Conservation (phyloP, 139 green algal species). For the Chlamydomonas schloesseri region DNA sequence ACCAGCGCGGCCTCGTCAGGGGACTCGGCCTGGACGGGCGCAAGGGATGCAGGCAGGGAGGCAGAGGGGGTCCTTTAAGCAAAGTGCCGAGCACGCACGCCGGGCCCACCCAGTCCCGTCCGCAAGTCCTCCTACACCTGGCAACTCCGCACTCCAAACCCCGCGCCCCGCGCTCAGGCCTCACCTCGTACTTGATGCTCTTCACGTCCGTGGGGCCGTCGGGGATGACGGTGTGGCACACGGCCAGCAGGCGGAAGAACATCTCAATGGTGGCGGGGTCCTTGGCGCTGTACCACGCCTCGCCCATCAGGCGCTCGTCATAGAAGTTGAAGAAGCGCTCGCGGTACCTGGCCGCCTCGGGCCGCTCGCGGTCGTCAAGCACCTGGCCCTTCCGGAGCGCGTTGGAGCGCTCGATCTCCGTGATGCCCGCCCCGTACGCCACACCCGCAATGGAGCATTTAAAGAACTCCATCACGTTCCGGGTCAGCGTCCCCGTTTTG, state of each 20-base stretch:
- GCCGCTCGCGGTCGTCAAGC: constrained; percentile 33
- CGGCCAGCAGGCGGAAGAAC: constrained; percentile 84
- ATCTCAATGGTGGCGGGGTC: constrained; percentile 52
- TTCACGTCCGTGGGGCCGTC: constrained; percentile 53
- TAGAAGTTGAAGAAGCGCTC: constrained; percentile 88
- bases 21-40: constrained; percentile 74
- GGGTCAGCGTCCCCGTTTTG: constrained; percentile 94
- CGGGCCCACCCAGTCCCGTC: background rate
- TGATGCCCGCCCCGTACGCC: constrained; percentile 87
- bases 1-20: constrained; percentile 90
- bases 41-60: background rate
- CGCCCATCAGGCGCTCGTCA: constrained; percentile 79
- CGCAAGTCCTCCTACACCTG: background rate
- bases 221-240: constrained; percentile 88
- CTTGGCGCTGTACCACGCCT: constrained; percentile 70
- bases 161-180: no score
- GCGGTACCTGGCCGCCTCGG: constrained; percentile 33
- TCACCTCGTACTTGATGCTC: constrained; percentile 75
- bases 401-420: constrained; percentile 85
- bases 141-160: background rate
- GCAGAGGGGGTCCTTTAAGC: no score
- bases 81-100: no score
- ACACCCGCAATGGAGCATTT: constrained; percentile 91
- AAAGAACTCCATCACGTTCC: constrained; percentile 96
- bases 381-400: constrained; percentile 40